These are phyloP conservation scores for Colletotrichum incanum DNA, from an alignment of 2,329 filamentous ascomycete species.

Conservation along the genomic window DNA sequence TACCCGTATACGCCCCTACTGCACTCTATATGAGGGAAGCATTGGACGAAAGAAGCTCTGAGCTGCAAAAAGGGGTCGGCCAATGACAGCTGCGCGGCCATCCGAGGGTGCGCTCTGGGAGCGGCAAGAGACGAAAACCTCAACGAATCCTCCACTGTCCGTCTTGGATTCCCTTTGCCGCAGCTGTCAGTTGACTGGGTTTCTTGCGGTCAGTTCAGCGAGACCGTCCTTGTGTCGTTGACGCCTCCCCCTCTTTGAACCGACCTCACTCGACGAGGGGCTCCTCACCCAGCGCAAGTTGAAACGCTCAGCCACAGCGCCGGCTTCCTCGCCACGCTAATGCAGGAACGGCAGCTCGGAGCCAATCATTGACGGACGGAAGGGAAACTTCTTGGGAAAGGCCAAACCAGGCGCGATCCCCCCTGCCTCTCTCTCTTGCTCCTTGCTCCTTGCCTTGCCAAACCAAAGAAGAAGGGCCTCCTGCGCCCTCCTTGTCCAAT, in stretches of 20 bases:
- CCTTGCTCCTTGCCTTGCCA: not conserved
- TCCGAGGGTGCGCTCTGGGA: constrained; percentile 6
- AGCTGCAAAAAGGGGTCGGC: constrained; percentile 1
- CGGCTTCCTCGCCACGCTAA: constrained; percentile 28
- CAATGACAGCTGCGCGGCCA: constrained; percentile 24
- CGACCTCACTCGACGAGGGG: constrained; percentile 10
- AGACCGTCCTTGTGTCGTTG: not conserved
- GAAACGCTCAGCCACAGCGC: constrained; percentile 45
- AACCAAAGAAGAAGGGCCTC: not conserved
- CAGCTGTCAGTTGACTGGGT: not conserved
- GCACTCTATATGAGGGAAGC: constrained; percentile 4
- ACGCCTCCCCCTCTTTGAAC: not conserved
- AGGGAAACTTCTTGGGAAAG: constrained; percentile 36
- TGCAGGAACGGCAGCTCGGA: constrained; percentile 40
- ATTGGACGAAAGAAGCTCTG: constrained; percentile 24
- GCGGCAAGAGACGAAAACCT: constrained; percentile 20
- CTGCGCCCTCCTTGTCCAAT: not conserved
- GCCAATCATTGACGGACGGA: constrained; percentile 27
- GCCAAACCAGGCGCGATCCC: not conserved
- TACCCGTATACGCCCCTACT: not conserved
- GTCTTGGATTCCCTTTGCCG: not conserved
- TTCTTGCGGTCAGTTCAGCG: not conserved
- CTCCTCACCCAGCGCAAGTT: constrained; percentile 35
- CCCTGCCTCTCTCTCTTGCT: constrained; percentile 7
- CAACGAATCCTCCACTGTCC: not conserved